Percentiles rank a stretch among this genome's conserved stretches.
Conservation (phyloP, 1,139 yeast genomes). For the Suhomyces guaymorum region DNA sequence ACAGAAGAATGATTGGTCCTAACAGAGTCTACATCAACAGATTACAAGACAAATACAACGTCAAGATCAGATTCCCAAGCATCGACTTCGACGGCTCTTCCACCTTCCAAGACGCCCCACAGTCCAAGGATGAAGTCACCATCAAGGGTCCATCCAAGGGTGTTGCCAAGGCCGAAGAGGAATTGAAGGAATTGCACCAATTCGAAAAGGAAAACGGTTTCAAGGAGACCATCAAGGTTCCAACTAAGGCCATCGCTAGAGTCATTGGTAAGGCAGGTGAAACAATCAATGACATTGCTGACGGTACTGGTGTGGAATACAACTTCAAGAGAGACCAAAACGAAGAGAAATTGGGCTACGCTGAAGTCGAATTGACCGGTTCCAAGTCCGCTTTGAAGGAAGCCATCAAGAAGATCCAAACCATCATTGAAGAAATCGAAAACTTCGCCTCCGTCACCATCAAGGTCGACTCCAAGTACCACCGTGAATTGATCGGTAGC, state of each 20-base stretch:
- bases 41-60: constrained; percentile 86
- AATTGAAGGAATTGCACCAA: constrained; percentile 77
- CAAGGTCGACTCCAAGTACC: constrained; percentile 76
- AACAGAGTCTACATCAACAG: constrained; percentile 81
- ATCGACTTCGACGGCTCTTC: constrained; percentile 34
- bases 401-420: constrained; percentile 65
- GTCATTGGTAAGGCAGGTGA: constrained; percentile 92
- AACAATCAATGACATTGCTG: constrained; percentile 78
- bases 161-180: constrained; percentile 83
- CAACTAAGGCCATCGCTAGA: constrained; percentile 71
- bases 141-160: constrained; percentile 92
- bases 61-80: constrained; percentile 73
- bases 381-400: constrained; percentile 76
- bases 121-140: constrained; percentile 62
- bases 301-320: constrained; percentile 76
- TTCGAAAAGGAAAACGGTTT: constrained; percentile 89
- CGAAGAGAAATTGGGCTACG: constrained; percentile 44
- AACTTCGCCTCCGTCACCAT: constrained; percentile 63
- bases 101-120: constrained; percentile 38
- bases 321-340: constrained; percentile 54
- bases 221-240: constrained; percentile 61
- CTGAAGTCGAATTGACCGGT: constrained; percentile 75
- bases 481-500: constrained; percentile 77
- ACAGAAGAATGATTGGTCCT: constrained; percentile 82
- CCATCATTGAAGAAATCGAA: constrained; percentile 65